These are phyloP conservation scores for Clavariopsis aquatica DNA, from an alignment of 495 filamentous ascomycete species.

Conservation along the genomic window DNA sequence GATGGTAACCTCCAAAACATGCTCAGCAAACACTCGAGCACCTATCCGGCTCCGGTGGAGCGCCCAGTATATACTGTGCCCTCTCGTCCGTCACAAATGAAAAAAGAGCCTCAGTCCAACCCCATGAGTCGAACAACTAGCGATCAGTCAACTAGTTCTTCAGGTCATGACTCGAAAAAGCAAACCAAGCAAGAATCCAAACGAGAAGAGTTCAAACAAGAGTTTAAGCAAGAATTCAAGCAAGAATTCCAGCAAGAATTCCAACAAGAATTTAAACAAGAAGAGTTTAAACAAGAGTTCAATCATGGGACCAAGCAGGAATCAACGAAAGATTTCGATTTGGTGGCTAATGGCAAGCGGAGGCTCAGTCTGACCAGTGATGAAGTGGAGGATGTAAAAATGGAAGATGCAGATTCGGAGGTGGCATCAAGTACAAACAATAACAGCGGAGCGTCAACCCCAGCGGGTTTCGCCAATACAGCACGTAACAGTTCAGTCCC, in stretches of 20 bases:
- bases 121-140: conserved; percentile 7
- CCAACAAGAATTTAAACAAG: conserved; percentile 6
- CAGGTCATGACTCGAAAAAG: background rate
- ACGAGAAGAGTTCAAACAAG: too few relatives aligned
- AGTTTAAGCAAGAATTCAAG: conserved; percentile 14
- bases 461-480: conserved; percentile 7
- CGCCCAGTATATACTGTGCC: background rate
- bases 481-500: conserved; percentile 1
- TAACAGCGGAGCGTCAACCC: conserved; percentile 25
- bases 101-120: background rate
- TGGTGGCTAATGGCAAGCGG: conserved; percentile 20
- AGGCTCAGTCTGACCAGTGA: conserved; percentile 11
- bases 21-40: conserved; percentile 50
- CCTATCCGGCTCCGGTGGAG: conserved; percentile 14
- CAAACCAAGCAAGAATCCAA: conserved; percentile 12
- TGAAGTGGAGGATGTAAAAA: conserved; percentile 33
- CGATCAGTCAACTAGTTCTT: background rate
- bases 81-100: conserved; percentile 5
- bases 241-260: conserved; percentile 10
- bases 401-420: conserved; percentile 19
- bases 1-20: conserved; percentile 62
- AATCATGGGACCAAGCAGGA: conserved; percentile 11
- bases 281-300: conserved; percentile 9
- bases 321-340: background rate
- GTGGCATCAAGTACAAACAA: conserved; percentile 8